Evolutionary conservation across 495 filamentous ascomycete species (phyloP).

Genomic region (Neurospora sp.): DNA sequence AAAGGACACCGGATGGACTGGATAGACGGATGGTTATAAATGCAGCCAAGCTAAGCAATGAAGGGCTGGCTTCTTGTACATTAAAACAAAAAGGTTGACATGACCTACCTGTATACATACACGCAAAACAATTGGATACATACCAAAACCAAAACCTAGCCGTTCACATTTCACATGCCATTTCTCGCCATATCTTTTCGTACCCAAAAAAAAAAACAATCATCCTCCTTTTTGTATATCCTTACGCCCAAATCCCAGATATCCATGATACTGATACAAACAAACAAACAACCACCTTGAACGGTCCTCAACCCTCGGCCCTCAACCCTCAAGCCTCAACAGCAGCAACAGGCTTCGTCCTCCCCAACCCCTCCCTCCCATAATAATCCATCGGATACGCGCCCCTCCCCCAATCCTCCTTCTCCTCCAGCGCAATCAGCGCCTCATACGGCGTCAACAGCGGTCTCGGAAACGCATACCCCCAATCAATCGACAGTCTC

Average conservation of each 20-base stretch:
- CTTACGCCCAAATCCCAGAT: neutral
- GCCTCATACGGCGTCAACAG: conserved; percentile 93
- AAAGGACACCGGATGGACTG: neutral
- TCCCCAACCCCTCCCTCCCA: conserved; percentile 79
- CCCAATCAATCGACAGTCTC: conserved; percentile 93
- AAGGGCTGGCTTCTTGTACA: neutral
- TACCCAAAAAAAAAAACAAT: neutral
- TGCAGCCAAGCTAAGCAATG: neutral
- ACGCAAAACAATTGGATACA: neutral
- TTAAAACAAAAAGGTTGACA: neutral
- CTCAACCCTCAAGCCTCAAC: neutral
- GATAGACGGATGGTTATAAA: neutral
- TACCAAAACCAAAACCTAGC: neutral
- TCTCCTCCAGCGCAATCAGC: conserved; percentile 69
- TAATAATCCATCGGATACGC: conserved; percentile 99
- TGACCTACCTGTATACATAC: neutral
- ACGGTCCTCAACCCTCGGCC: neutral
- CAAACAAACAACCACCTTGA: neutral
- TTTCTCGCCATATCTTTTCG: neutral
- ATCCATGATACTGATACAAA: neutral
- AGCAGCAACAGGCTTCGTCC: conserved; percentile 45
- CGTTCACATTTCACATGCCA: neutral
- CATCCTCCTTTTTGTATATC: neutral
- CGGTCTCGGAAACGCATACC: conserved; percentile 85
- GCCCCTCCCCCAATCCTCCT: conserved; percentile 64